phyloP scores from a whole-genome alignment of 176 grass and related monocot species.

The Hyparrhenia diplandra region DNA sequence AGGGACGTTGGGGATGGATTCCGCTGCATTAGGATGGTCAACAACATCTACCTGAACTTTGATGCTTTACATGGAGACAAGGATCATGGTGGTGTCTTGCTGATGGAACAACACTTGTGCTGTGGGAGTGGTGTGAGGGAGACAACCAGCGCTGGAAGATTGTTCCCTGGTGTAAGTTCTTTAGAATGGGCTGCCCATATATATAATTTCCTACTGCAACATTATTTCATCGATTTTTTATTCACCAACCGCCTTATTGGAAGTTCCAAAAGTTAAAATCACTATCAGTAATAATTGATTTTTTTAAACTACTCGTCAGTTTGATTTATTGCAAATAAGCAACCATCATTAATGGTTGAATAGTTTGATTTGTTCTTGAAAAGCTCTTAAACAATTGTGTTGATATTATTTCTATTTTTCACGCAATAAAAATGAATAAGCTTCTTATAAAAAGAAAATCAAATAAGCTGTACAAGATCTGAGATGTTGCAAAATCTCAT shows the following conservation, averaged over 20 bases:
- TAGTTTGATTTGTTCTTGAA: neutral
- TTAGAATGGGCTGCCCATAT: too few species aligned
- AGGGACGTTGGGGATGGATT: slow-evolving; percentile 52
- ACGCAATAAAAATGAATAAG: neutral
- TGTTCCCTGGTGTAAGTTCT: slow-evolving; percentile 56
- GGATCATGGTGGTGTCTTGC: slow-evolving; percentile 67
- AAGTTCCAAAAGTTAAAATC: neutral
- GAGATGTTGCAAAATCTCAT: neutral
- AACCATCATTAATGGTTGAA: neutral
- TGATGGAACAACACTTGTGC: slow-evolving; percentile 52
- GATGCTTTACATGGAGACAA: slow-evolving; percentile 68
- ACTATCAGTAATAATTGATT: too few species aligned
- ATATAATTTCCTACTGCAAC: neutral
- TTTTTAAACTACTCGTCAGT: too few species aligned
- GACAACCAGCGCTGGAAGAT: slow-evolving; percentile 98
- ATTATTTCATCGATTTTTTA: neutral
- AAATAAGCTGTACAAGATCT: neutral
- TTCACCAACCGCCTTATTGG: neutral
- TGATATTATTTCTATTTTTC: neutral
- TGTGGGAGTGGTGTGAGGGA: slow-evolving; percentile 81
- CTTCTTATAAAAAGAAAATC: neutral
- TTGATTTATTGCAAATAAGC: neutral
- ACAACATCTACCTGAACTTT: slow-evolving; percentile 78
- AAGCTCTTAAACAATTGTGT: neutral
- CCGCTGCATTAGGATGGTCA: slow-evolving; percentile 90